A percentile compares a stretch with the other conserved stretches of the same genome.
Conservation (phyloP, 148 eudicot genomes). For the Bassia scoparia region DNA sequence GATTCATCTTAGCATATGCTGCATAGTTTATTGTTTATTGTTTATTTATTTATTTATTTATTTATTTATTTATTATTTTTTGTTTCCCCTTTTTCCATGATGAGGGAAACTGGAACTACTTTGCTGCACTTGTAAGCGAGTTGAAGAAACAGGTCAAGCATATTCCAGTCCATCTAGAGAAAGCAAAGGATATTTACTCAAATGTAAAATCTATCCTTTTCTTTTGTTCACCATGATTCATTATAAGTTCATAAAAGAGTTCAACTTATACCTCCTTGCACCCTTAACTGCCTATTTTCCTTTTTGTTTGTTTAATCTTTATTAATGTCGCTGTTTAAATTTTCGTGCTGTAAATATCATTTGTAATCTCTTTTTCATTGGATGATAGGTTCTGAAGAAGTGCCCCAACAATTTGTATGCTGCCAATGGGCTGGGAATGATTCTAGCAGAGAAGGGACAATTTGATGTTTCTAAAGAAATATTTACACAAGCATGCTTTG, state of each 20-base stretch:
- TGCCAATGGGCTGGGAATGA: conserved; percentile 94
- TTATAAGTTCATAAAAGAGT: too few relatives aligned
- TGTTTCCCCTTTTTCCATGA: too few relatives aligned
- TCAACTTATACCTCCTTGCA: neutral
- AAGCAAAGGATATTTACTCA: conserved; percentile 86
- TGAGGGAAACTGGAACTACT: conserved; percentile 98
- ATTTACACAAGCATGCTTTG: conserved; percentile 64
- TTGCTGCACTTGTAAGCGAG: conserved; percentile 91
- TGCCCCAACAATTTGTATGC: conserved; percentile 76
- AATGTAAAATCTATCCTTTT: conserved; percentile 59
- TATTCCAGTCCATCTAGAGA: conserved; percentile 91
- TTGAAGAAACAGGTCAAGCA: conserved; percentile 76
- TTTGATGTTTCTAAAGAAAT: conserved; percentile 85
- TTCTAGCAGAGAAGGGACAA: conserved; percentile 92
- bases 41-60: conserved; percentile 16
- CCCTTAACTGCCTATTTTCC: neutral
- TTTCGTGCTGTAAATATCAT: neutral
- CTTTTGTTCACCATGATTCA: too few relatives aligned
- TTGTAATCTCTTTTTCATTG: conserved; percentile 8
- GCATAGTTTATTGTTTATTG: neutral
- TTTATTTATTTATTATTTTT: too few relatives aligned
- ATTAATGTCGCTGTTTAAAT: neutral
- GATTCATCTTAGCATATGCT: neutral
- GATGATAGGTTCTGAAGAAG: conserved; percentile 61
- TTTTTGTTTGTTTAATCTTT: neutral